Conservation (phyloP, 257 asterid genomes). For the Gardenia jasminoides region DNA sequence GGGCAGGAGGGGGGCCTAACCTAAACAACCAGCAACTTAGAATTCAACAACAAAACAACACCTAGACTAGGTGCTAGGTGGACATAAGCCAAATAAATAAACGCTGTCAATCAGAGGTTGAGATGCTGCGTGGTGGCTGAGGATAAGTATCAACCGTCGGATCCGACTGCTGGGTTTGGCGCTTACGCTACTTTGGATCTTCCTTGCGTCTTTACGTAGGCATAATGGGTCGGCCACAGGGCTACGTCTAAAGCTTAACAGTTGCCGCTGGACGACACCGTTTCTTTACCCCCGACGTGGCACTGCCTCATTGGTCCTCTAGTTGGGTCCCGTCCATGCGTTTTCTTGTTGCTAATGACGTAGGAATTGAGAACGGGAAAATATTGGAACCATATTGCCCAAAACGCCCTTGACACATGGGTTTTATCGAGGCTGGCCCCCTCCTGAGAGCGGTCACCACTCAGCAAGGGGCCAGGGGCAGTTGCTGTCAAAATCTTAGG, state of each 20-base stretch:
- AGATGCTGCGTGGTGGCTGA: slow-evolving; percentile 46
- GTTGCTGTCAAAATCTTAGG: slow-evolving; percentile 18
- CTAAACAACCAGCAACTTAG: slow-evolving; percentile 85
- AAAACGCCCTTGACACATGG: background rate
- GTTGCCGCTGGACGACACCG: slow-evolving; percentile 41
- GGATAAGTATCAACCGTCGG: slow-evolving; percentile 37
- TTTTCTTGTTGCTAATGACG: slow-evolving; percentile 42
- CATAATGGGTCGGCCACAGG: slow-evolving; percentile 55
- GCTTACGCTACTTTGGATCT: slow-evolving; percentile 71
- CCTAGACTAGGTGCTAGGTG: slow-evolving; percentile 20
- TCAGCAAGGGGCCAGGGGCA: background rate
- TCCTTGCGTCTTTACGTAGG: slow-evolving; percentile 75
- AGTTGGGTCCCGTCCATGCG: slow-evolving; percentile 34
- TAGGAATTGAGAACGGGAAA: slow-evolving; percentile 14
- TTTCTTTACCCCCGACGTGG: slow-evolving; percentile 23
- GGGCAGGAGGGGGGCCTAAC: slow-evolving; percentile 43
- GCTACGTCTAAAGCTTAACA: slow-evolving; percentile 42
- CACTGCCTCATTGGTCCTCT: background rate
- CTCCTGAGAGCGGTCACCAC: background rate
- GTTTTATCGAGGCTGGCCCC: background rate
- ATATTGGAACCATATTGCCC: background rate
- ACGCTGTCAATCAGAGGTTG: slow-evolving; percentile 26
- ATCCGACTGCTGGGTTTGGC: slow-evolving; percentile 52
- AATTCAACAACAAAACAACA: slow-evolving; percentile 56
- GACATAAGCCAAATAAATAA: slow-evolving; percentile 34